Evolutionary conservation across 2,329 filamentous ascomycete species (phyloP).

Genomic region (Penicillium janthinellum): DNA sequence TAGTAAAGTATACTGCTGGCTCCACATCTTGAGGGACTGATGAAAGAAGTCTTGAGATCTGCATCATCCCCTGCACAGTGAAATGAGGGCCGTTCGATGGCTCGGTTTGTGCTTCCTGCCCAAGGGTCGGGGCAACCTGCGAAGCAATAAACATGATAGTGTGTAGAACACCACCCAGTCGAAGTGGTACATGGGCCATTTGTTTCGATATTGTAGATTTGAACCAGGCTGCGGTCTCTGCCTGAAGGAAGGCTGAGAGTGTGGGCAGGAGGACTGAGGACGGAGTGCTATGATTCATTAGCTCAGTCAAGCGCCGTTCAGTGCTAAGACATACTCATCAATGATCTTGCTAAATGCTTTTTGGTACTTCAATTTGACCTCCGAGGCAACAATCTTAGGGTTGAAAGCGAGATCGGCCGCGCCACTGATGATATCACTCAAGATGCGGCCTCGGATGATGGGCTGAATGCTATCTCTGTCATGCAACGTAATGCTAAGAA

Average conservation of each 20-base stretch:
- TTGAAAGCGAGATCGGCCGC: slow-evolving; percentile 44
- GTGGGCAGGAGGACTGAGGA: slow-evolving; percentile 39
- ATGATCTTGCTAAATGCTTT: slow-evolving; percentile 34
- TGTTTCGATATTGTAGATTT: slow-evolving; percentile 39
- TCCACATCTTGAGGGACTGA: slow-evolving; percentile 45
- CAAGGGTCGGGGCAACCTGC: slow-evolving; percentile 44
- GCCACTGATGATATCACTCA: slow-evolving; percentile 46
- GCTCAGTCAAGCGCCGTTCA: not conserved
- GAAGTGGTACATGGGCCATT: slow-evolving; percentile 44
- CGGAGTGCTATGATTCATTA: slow-evolving; percentile 36
- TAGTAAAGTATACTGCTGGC: slow-evolving; percentile 38
- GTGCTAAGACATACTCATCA: slow-evolving; percentile 33
- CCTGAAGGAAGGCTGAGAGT: slow-evolving; percentile 42
- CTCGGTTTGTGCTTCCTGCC: slow-evolving; percentile 34
- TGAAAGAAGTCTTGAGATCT: slow-evolving; percentile 45
- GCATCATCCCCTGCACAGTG: slow-evolving; percentile 49
- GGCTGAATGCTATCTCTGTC: slow-evolving; percentile 40
- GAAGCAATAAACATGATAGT: slow-evolving; percentile 47
- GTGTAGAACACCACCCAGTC: slow-evolving; percentile 44
- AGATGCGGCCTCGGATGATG: slow-evolving; percentile 41
- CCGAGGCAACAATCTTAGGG: slow-evolving; percentile 23
- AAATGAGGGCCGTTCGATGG: slow-evolving; percentile 41
- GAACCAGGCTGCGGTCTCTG: slow-evolving; percentile 42
- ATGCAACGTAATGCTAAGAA: slow-evolving; percentile 38
- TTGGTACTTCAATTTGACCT: slow-evolving; percentile 24